These are phyloP conservation scores for Artemisia annua DNA, from an alignment of 129 eudicot species.

Conservation along the genomic window DNA sequence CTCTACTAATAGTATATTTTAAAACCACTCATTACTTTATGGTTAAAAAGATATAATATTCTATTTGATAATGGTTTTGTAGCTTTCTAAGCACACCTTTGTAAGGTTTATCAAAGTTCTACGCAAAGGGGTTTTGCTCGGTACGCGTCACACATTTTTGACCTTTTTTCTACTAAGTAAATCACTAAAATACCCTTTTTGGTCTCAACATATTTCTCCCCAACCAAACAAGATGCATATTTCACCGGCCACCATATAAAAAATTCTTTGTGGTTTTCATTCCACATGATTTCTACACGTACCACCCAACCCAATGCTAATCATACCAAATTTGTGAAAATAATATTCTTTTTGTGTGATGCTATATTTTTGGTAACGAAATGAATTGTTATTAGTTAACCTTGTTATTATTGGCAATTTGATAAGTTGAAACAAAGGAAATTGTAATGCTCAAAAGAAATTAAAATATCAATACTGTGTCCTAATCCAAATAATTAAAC, in stretches of 20 bases:
- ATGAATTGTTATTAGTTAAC: too few species aligned
- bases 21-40: not conserved
- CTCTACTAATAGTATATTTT: too few species aligned
- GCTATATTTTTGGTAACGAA: too few species aligned
- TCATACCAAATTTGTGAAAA: conserved; percentile 16
- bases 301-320: conserved; percentile 32
- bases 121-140: conserved; percentile 45
- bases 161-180: conserved; percentile 1
- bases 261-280: not conserved
- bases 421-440: not conserved
- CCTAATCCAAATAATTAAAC: conserved; percentile 4
- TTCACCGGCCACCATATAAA: conserved; percentile 33
- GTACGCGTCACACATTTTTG: conserved; percentile 42
- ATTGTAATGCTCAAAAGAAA: not conserved
- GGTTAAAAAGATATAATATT: conserved; percentile 19
- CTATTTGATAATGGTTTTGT: not conserved
- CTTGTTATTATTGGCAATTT: too few species aligned
- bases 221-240: conserved; percentile 35
- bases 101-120: conserved; percentile 32
- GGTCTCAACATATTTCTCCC: conserved; percentile 28
- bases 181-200: conserved; percentile 24
- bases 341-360: not conserved
- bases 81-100: conserved; percentile 36
- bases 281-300: conserved; percentile 29
- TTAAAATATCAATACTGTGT: not conserved